Base-by-base conservation (phyloP, 805 yeast species). In the Ogataea trehaloabstinens region DNA sequence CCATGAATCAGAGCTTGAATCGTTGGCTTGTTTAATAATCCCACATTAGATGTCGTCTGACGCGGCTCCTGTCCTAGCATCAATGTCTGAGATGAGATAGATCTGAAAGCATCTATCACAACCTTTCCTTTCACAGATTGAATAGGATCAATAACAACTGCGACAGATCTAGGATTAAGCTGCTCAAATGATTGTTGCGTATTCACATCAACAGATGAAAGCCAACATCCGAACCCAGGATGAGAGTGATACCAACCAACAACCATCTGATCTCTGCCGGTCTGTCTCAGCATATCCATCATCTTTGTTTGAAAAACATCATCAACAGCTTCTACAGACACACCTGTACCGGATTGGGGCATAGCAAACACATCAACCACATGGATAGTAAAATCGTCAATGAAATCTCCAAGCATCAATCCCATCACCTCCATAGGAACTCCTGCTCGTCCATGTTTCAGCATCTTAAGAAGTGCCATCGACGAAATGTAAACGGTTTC, bases 171-270 rank as follows among this genome's bases (percentile, higher is more conserved):
- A 48, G 82, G 83, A 63, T 91, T 91, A 64, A 93, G 79, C 64
- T 89, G 97, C 62, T 93, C 99, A 59, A 93, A 93, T 24, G 96
- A 87, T 62, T 91, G 96, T 61, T 93, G 99, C 3, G 99, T 93
- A 64, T 89, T 88, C 44, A 93, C 95, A 75, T 93, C 99, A 20
- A 93, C 98, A 20, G 90, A 81, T 10, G 98, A 90, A 52, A 93
- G 74, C 99, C 99, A 93, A 71, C 99, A 93, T n/a, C 99, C 99
- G 62, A 91, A 93, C 13, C 99, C 99, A 4, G 99, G 99, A 67
- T 93, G 99, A 11, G 98, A 90, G 62, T 93, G 99, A 70, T 93
- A 93, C 99, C 99, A 93, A 24, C 99, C 99, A 35, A 93, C 99
- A 38, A 93, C 99, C 87, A 87, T 89, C 63, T 93, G 95, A 66